Evolutionary conservation across 108 stramenopile genomes (phyloP), one percentile per base, ranked within the genome.

Genomic region (Thalassiosira profunda): DNA sequence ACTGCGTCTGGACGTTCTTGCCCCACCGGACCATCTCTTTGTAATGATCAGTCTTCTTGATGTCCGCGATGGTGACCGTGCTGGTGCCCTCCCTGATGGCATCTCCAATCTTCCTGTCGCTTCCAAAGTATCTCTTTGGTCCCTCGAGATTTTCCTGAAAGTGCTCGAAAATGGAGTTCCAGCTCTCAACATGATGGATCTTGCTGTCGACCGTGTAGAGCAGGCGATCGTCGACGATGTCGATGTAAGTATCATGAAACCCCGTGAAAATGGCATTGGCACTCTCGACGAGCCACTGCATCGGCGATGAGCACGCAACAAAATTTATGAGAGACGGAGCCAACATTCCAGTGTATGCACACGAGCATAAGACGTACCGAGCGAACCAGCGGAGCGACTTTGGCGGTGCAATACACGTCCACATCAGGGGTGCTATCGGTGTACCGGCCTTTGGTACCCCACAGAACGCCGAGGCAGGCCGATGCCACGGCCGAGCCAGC

Each of bases 391-490:
- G 69, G 69, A 30, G 69, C 69, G 4, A 49, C 57, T 42, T 10
- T 25, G 0, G 69, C 69, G 20, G 69, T 40, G 20, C 61, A 63
- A 49, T 52, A 70, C 61, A 70, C 45, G 34, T 70, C 69, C 17
- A 70, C 69, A n/a, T 62, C 61, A 9, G 56, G 5, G 51, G 55
- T 30, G 4, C 4, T 12, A 0, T 41, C 2, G 15, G 8, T 9
- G 10, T 17, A 11, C 14, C 53, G 4, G 5, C 29, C n/a, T 15
- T 18, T 10, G 2, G 17, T 44, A 11, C 11, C 12, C 67, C 67
- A 70, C 17, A 49, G 26, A 30, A 20, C 25, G 1, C 69, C 69
- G 35, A 70, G 69, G 24, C 60, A 62, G 2, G 61, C 33, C 24
- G 45, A 31, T 6, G 25, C 69, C 4, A 70, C 52, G 15, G 69